Percentiles rank a stretch among this genome's conserved stretches.
phyloP scores from a whole-genome alignment of 352 stramenopile genomes.

The Phytophthora palmivora region DNA sequence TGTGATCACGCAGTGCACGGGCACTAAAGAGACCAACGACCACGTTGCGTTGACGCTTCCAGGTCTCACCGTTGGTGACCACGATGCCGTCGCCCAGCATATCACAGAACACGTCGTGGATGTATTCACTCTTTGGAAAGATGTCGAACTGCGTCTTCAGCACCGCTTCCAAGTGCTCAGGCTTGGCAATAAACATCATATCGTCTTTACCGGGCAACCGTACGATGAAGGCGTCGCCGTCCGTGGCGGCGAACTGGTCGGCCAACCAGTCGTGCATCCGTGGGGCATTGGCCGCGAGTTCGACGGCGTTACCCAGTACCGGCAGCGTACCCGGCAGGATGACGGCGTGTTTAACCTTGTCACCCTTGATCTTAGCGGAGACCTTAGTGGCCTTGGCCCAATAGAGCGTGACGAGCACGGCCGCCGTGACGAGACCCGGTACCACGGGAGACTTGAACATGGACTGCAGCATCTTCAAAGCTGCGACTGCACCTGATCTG shows the following conservation, averaged over 20 bases:
- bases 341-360: slow-evolving; percentile 33
- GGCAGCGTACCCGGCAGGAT: slow-evolving; percentile 43
- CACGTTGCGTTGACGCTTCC: slow-evolving; percentile 50
- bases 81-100: slow-evolving; percentile 58
- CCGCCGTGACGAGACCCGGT: slow-evolving; percentile 32
- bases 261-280: slow-evolving; percentile 56
- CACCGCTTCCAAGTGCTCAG: slow-evolving; percentile 59
- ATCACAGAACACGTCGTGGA: slow-evolving; percentile 48
- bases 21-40: slow-evolving; percentile 51
- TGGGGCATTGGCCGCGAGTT: slow-evolving; percentile 38
- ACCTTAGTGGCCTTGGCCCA: slow-evolving; percentile 25
- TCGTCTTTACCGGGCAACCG: slow-evolving; percentile 49
- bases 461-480: slow-evolving; percentile 28
- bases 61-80: slow-evolving; percentile 45
- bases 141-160: slow-evolving; percentile 59
- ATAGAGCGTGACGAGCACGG: slow-evolving; percentile 33
- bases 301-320: slow-evolving; percentile 52
- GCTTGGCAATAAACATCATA: slow-evolving; percentile 53
- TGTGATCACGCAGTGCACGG: slow-evolving; percentile 45
- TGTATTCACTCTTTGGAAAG: slow-evolving; percentile 55
- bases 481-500: slow-evolving; percentile 1
- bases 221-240: slow-evolving; percentile 42
- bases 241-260: slow-evolving; percentile 41
- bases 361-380: slow-evolving; percentile 20
- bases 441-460: slow-evolving; percentile 35